phyloP scores from a whole-genome alignment of 2,329 filamentous ascomycete genomes.

The Hypomyces rosellus region DNA sequence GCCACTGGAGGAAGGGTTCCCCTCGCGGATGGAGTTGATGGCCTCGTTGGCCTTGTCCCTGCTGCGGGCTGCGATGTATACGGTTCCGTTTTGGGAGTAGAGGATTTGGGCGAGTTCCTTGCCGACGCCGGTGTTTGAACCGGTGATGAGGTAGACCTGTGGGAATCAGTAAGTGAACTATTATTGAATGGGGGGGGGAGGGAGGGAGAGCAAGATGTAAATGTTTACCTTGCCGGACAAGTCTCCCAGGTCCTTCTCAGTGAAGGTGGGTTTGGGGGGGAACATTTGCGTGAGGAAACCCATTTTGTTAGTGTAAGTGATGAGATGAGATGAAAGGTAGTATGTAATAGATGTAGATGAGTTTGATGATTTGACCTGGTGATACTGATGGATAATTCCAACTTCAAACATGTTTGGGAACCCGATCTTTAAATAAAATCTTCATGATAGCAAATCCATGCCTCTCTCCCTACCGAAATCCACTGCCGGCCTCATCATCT shows the following conservation, averaged over 20 bases:
- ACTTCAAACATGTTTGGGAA: too few species aligned
- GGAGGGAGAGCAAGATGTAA: background rate
- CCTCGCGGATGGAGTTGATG: constrained; percentile 36
- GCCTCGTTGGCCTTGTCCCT: constrained; percentile 38
- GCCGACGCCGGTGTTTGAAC: constrained; percentile 36
- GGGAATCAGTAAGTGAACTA: background rate
- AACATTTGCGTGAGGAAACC: constrained; percentile 9
- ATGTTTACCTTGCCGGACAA: constrained; percentile 37
- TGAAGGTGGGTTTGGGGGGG: constrained; percentile 18
- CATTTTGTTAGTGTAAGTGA: too few species aligned
- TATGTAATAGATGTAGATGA: too few species aligned
- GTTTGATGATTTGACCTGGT: too few species aligned
- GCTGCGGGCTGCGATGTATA: constrained; percentile 47
- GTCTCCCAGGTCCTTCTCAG: constrained; percentile 58
- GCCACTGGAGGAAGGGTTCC: constrained; percentile 31
- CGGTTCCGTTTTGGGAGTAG: constrained; percentile 45
- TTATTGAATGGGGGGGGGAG: too few species aligned
- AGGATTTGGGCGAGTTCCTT: constrained; percentile 46
- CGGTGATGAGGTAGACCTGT: constrained; percentile 45
- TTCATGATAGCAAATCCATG: too few species aligned
- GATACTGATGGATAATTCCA: too few species aligned
- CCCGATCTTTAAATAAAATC: too few species aligned
- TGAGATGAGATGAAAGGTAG: too few species aligned
- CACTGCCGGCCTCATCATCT: too few species aligned
- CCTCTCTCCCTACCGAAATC: too few species aligned